phyloP scores from a whole-genome alignment of 2,329 filamentous ascomycete species.

The Penicillium sp. region DNA sequence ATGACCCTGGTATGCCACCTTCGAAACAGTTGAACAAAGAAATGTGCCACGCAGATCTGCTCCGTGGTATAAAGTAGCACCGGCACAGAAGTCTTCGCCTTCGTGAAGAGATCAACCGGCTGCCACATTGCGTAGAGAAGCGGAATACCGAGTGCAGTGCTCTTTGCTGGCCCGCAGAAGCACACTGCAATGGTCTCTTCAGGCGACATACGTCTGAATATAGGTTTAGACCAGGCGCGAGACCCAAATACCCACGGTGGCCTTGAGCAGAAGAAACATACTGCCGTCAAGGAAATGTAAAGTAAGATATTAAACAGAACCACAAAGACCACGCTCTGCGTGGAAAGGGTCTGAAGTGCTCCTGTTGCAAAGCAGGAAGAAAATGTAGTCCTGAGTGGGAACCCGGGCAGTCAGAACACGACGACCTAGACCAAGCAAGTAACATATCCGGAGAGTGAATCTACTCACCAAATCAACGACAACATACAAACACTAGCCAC shows the following conservation, averaged over 20 bases:
- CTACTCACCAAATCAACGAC: slow-evolving; percentile 53
- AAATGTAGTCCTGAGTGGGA: slow-evolving; percentile 38
- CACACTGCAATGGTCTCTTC: slow-evolving; percentile 66
- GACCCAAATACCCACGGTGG: slow-evolving; percentile 29
- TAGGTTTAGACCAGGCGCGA: slow-evolving; percentile 16
- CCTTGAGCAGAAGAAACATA: slow-evolving; percentile 50
- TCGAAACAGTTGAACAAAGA: slow-evolving; percentile 38
- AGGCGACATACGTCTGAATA: slow-evolving; percentile 45
- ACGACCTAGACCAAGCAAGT: neutral
- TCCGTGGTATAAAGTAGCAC: slow-evolving; percentile 41
- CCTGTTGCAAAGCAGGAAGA: slow-evolving; percentile 56
- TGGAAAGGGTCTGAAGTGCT: slow-evolving; percentile 57
- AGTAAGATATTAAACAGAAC: slow-evolving; percentile 65
- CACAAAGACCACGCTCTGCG: slow-evolving; percentile 61
- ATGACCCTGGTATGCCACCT: slow-evolving; percentile 29
- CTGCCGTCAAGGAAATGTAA: slow-evolving; percentile 61
- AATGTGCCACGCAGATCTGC: slow-evolving; percentile 40
- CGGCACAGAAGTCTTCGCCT: slow-evolving; percentile 39
- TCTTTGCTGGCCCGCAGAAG: slow-evolving; percentile 71
- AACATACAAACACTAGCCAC: slow-evolving; percentile 46
- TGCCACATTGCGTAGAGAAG: slow-evolving; percentile 62
- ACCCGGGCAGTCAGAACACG: slow-evolving; percentile 29
- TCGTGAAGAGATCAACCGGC: slow-evolving; percentile 32
- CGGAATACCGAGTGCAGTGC: slow-evolving; percentile 66
- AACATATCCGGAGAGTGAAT: neutral